Percentiles rank a stretch among this genome's conserved stretches.
Conservation (phyloP, 2,329 filamentous ascomycete species). For the Fusarium acutatum region DNA sequence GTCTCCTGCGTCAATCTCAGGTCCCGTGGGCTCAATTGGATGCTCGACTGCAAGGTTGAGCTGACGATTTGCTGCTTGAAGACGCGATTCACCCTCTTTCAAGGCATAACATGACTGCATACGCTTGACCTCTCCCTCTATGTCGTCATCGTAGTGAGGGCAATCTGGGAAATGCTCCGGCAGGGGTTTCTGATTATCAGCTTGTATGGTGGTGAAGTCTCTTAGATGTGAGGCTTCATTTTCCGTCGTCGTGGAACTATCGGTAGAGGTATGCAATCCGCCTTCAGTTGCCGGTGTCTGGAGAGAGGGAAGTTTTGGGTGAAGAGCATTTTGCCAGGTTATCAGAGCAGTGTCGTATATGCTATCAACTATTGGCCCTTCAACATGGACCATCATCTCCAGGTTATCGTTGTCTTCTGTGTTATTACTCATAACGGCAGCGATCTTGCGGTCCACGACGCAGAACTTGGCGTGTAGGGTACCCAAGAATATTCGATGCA, state of each 20-base stretch:
- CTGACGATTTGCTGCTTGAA: slow-evolving; percentile 69
- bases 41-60: slow-evolving; percentile 70
- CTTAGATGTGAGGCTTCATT: neutral
- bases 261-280: neutral
- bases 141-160: slow-evolving; percentile 70
- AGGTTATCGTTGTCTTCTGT: slow-evolving; percentile 81
- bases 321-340: slow-evolving; percentile 72
- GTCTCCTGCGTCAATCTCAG: slow-evolving; percentile 59
- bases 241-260: neutral
- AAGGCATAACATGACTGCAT: slow-evolving; percentile 66
- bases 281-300: neutral
- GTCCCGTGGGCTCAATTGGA: slow-evolving; percentile 60
- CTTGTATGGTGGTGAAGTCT: neutral
- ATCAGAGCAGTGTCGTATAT: slow-evolving; percentile 79
- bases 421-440: slow-evolving; percentile 79
- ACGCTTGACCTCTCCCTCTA: slow-evolving; percentile 68
- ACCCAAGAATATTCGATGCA: slow-evolving; percentile 73
- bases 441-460: slow-evolving; percentile 77
- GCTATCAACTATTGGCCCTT: slow-evolving; percentile 79
- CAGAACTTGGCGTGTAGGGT: slow-evolving; percentile 84
- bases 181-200: slow-evolving; percentile 38
- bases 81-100: slow-evolving; percentile 58
- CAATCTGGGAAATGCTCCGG: slow-evolving; percentile 66
- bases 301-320: slow-evolving; percentile 16
- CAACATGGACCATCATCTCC: slow-evolving; percentile 81